These are phyloP conservation scores for barley (Hordeum vulgare) DNA, from an alignment of 176 grass and related monocot species.

Conservation along the genomic window DNA sequence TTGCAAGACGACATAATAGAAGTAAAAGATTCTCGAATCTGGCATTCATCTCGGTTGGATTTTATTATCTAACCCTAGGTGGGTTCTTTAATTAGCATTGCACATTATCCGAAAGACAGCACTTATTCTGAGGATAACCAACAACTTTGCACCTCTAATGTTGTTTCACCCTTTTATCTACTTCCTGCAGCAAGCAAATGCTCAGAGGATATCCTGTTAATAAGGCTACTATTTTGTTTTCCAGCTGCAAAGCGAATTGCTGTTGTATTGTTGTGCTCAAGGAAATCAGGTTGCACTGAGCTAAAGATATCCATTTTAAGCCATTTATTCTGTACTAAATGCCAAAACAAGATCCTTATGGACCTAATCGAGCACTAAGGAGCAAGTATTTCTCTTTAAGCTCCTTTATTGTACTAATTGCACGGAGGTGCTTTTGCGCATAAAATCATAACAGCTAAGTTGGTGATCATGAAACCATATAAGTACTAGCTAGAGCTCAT, in stretches of 20 bases:
- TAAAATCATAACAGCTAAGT: constrained; percentile 39
- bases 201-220: constrained; percentile 3
- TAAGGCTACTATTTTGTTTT: not conserved
- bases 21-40: constrained; percentile 51
- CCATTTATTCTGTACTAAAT: constrained; percentile 9
- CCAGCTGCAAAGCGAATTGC: not conserved
- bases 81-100: constrained; percentile 1
- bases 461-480: constrained; percentile 9
- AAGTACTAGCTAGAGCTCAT: not conserved
- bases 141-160: constrained; percentile 32
- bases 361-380: not conserved
- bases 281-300: not conserved
- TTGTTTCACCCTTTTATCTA: not conserved
- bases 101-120: constrained; percentile 16
- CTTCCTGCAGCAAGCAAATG: constrained; percentile 27
- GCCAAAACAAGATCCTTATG: constrained; percentile 15
- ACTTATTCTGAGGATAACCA: constrained; percentile 37
- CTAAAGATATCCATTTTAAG: constrained; percentile 16
- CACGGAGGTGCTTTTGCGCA: constrained; percentile 16
- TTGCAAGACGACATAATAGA: constrained; percentile 38
- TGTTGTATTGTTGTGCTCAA: not conserved
- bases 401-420: constrained; percentile 14
- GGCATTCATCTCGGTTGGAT: not conserved
- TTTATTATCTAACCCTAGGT: not conserved
- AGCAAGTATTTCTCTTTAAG: not conserved